A percentile compares a stretch with the other conserved stretches of the same genome.
phyloP scores from a whole-genome alignment of 768 basidiomycete species.

The Amanita rimosa region DNA sequence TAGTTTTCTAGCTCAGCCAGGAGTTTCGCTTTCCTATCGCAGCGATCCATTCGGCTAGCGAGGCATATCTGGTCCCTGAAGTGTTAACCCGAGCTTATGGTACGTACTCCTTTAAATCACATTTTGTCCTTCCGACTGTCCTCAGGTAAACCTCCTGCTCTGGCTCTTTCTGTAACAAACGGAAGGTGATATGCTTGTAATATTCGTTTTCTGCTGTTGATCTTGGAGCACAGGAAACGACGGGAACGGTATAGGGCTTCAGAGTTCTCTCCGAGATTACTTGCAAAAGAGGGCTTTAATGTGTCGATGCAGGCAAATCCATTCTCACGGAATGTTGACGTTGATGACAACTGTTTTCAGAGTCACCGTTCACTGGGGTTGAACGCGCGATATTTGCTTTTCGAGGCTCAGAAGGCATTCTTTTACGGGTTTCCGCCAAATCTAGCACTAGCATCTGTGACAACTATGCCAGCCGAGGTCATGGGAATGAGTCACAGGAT shows the following conservation, averaged over 20 bases:
- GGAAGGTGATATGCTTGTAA: conserved; percentile 17
- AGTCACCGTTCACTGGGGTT: conserved; percentile 50
- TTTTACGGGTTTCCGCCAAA: conserved; percentile 68
- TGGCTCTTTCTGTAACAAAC: conserved; percentile 64
- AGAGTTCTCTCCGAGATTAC: conserved; percentile 69
- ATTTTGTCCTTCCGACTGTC: background rate
- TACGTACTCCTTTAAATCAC: conserved; percentile 9
- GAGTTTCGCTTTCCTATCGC: conserved; percentile 78
- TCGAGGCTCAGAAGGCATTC: conserved; percentile 78
- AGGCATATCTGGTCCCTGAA: conserved; percentile 76
- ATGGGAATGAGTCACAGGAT: conserved; percentile 76
- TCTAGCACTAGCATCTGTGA: conserved; percentile 66
- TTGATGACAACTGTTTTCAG: conserved; percentile 19
- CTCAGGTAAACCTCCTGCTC: conserved; percentile 54
- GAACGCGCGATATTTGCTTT: conserved; percentile 66
- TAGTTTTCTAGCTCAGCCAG: conserved; percentile 48
- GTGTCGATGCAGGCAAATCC: conserved; percentile 61
- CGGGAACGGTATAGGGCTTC: conserved; percentile 74
- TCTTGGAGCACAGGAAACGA: conserved; percentile 40
- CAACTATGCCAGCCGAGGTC: conserved; percentile 55
- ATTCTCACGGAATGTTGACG: background rate
- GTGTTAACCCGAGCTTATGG: conserved; percentile 61
- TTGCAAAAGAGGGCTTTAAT: conserved; percentile 54
- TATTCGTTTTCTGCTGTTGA: background rate
- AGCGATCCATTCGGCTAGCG: conserved; percentile 70